phyloP scores from a whole-genome alignment of 139 green algal species.

The Yamagishiella unicocca region DNA sequence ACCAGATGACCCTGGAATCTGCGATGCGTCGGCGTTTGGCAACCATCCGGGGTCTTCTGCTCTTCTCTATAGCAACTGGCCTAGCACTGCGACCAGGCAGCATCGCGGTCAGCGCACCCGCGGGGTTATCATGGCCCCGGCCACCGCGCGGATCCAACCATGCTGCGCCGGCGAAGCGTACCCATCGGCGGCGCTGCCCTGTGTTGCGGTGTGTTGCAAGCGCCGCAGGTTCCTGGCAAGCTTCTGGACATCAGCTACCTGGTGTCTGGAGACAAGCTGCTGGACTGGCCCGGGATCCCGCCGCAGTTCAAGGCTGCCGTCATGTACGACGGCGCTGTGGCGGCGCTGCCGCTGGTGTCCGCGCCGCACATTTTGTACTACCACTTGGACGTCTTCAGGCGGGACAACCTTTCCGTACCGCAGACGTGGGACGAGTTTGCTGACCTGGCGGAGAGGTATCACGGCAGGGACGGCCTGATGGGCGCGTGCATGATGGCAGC shows the following conservation, averaged over 20 bases:
- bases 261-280: background rate
- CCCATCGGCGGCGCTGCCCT: too few species aligned
- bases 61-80: too few species aligned
- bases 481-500: background rate
- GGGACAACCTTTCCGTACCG: conserved; percentile 13
- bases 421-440: conserved; percentile 42
- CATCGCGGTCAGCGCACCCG: too few species aligned
- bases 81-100: too few species aligned
- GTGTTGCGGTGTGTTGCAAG: too few species aligned
- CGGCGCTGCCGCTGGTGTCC: conserved; percentile 1
- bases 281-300: background rate
- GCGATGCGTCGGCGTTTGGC: too few species aligned
- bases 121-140: too few species aligned
- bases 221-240: conserved; percentile 1
- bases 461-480: background rate
- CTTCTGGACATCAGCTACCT: conserved; percentile 4
- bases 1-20: too few species aligned
- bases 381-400: conserved; percentile 10
- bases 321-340: background rate
- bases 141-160: too few species aligned
- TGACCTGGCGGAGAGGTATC: conserved; percentile 21
- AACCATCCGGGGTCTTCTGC: too few species aligned
- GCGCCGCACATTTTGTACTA: conserved; percentile 36
- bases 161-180: too few species aligned
- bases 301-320: background rate